Percentiles rank a stretch among this genome's conserved stretches.
Conservation (phyloP, 2,329 filamentous ascomycete genomes). For the Tolypocladium ovalisporum region DNA sequence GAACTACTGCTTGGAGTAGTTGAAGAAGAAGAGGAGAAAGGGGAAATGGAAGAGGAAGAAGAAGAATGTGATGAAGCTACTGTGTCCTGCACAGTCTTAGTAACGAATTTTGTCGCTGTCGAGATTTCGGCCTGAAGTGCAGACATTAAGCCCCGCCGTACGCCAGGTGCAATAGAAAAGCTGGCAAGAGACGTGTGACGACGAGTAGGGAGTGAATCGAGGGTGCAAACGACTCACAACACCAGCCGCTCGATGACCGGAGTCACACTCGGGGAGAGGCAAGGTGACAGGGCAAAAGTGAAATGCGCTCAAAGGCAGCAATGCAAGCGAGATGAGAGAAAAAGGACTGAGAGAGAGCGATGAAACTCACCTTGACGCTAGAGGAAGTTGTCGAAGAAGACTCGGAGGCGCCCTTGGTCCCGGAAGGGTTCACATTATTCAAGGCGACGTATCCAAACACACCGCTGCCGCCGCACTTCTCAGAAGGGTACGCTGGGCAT, state of each 20-base stretch:
- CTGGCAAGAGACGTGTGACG: not conserved
- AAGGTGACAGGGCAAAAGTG: not conserved
- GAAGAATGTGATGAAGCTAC: slow-evolving; percentile 8
- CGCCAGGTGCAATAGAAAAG: slow-evolving; percentile 5
- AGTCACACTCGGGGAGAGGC: not conserved
- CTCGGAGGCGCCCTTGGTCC: slow-evolving; percentile 31
- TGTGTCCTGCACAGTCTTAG: slow-evolving; percentile 24
- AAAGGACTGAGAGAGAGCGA: not conserved
- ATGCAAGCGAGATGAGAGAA: not conserved
- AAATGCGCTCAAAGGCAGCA: not conserved
- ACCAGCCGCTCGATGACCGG: not conserved
- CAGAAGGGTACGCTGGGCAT: slow-evolving; percentile 59
- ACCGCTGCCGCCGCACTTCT: slow-evolving; percentile 53
- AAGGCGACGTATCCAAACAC: slow-evolving; percentile 58
- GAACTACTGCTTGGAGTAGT: slow-evolving; percentile 10
- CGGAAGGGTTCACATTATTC: slow-evolving; percentile 36
- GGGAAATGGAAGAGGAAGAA: slow-evolving; percentile 3
- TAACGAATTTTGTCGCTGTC: slow-evolving; percentile 18
- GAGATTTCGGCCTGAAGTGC: slow-evolving; percentile 15
- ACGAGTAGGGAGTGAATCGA: not conserved
- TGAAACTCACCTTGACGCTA: slow-evolving; percentile 13
- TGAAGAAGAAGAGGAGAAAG: slow-evolving; percentile 12
- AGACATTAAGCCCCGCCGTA: slow-evolving; percentile 15
- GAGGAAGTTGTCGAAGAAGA: slow-evolving; percentile 7
- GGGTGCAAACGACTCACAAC: not conserved